Conservation (phyloP, 495 filamentous ascomycete genomes). For the Oleoguttula mirabilis region DNA sequence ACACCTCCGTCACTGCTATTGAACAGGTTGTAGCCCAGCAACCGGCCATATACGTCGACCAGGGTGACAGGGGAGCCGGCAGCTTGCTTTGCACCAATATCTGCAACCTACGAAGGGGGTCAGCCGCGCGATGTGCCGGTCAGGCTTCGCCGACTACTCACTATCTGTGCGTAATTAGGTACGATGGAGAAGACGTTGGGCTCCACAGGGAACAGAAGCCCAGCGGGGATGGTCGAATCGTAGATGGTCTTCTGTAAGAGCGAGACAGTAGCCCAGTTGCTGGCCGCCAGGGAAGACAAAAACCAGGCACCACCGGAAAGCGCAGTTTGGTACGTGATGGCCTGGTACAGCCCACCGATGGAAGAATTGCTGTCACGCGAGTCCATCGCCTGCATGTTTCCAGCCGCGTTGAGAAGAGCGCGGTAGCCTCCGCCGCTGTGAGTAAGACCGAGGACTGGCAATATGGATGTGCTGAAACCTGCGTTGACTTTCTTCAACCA, state of each 20-base stretch:
- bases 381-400: conserved; percentile 36
- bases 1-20: conserved; percentile 31
- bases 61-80: conserved; percentile 31
- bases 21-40: conserved; percentile 33
- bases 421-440: conserved; percentile 39
- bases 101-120: too few relatives aligned
- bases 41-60: conserved; percentile 33
- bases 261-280: conserved; percentile 35
- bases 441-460: conserved; percentile 26
- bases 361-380: conserved; percentile 27
- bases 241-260: conserved; percentile 28
- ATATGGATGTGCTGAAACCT: conserved; percentile 21
- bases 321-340: conserved; percentile 34
- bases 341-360: conserved; percentile 35
- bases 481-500: conserved; percentile 29
- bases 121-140: too few relatives aligned
- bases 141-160: background rate
- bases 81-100: conserved; percentile 30
- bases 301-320: conserved; percentile 39
- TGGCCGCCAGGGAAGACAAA: conserved; percentile 31
- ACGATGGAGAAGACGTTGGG: conserved; percentile 18
- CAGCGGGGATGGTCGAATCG: conserved; percentile 28
- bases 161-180: conserved; percentile 1
- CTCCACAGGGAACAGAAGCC: conserved; percentile 22
- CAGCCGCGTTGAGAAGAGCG: conserved; percentile 34